Conservation (phyloP, 2,329 filamentous ascomycete species). For the Trichoderma atrobrunneum region DNA sequence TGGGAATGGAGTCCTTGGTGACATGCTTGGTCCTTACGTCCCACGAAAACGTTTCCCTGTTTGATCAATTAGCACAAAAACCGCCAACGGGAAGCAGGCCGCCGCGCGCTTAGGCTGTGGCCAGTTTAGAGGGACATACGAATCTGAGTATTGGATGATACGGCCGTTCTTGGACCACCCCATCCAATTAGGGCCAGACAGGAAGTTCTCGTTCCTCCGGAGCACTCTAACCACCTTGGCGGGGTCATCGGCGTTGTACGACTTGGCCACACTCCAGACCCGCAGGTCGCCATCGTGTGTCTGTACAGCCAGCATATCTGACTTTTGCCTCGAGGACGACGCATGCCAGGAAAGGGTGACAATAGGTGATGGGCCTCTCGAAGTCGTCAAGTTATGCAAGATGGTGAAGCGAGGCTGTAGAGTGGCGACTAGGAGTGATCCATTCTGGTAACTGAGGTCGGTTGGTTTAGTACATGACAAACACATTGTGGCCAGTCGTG, state of each 20-base stretch:
- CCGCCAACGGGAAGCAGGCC: conserved; percentile 31
- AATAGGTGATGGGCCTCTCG: conserved; percentile 80
- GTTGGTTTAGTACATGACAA: background rate
- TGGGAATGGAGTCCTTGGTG: conserved; percentile 83
- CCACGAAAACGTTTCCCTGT: conserved; percentile 87
- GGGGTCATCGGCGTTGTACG: conserved; percentile 64
- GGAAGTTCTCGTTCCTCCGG: conserved; percentile 71
- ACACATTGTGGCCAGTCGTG: background rate
- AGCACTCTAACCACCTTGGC: conserved; percentile 88
- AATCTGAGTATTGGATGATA: conserved; percentile 87
- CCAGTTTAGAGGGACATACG: conserved; percentile 56
- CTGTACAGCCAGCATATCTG: conserved; percentile 95
- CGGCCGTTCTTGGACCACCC: conserved; percentile 97
- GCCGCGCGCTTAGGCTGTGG: conserved; percentile 46
- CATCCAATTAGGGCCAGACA: conserved; percentile 86
- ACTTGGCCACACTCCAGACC: conserved; percentile 95
- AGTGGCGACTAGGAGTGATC: conserved; percentile 84
- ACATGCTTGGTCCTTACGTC: conserved; percentile 98
- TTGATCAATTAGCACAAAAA: conserved; percentile 30
- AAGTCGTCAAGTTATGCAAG: conserved; percentile 84
- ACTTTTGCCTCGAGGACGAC: conserved; percentile 92
- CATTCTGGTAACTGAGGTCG: conserved; percentile 79
- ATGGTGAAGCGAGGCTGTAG: conserved; percentile 92
- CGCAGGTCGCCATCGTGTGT: conserved; percentile 87
- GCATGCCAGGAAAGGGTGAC: conserved; percentile 91